Conservation (phyloP, 305 asterid species). For the Ajuga reptans region DNA sequence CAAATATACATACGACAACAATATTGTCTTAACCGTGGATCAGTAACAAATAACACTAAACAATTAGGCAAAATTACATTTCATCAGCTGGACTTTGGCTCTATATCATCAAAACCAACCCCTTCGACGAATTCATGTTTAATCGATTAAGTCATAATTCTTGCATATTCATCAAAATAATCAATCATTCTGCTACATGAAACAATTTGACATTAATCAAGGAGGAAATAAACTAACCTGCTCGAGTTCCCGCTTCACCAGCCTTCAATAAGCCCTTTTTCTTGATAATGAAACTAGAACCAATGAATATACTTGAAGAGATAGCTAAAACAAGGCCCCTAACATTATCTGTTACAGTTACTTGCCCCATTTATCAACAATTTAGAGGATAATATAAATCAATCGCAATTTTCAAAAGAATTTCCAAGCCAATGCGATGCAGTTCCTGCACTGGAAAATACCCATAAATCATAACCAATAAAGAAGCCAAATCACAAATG, state of each 20-base stretch:
- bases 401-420: background rate
- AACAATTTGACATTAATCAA: background rate
- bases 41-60: background rate
- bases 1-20: no score
- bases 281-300: constrained; percentile 74
- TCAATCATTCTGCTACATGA: background rate
- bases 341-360: constrained; percentile 53
- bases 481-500: background rate
- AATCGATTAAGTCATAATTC: background rate
- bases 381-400: constrained; percentile 19
- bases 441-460: constrained; percentile 32
- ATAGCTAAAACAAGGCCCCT: constrained; percentile 59
- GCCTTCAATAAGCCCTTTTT: constrained; percentile 63
- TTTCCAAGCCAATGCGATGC: constrained; percentile 24
- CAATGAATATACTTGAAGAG: constrained; percentile 68
- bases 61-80: background rate
- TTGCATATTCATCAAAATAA: background rate
- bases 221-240: constrained; percentile 34
- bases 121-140: background rate
- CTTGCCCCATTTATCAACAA: constrained; percentile 47
- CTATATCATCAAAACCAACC: background rate
- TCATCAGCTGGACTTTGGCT: background rate
- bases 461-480: constrained; percentile 3
- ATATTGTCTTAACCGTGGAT: background rate
- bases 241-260: constrained; percentile 51